A percentile compares a stretch with the other conserved stretches of the same genome.
Conservation (phyloP, 108 stramenopile genomes). For the Conticribra weissflogii region DNA sequence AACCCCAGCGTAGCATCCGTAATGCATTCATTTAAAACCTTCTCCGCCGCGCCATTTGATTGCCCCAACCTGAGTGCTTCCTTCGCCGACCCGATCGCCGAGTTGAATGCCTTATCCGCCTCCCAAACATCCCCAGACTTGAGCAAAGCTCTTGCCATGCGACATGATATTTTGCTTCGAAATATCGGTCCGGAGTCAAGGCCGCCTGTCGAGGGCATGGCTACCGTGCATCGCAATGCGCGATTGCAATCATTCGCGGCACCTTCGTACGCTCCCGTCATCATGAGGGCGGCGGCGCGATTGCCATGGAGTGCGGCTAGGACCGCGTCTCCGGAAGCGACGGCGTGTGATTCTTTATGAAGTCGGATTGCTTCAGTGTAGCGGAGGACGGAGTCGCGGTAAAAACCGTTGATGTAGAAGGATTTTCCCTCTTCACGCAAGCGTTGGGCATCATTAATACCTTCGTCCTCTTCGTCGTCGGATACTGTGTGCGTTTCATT, state of each 20-base stretch:
- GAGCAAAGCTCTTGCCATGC: constrained; percentile 64
- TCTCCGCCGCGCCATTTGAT: constrained; percentile 31
- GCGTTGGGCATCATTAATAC: constrained; percentile 29
- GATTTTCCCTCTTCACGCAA: constrained; percentile 69
- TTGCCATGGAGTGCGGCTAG: constrained; percentile 74
- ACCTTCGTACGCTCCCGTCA: constrained; percentile 72
- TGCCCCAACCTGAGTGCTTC: constrained; percentile 6
- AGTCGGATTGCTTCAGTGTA: constrained; percentile 66
- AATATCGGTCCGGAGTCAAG: constrained; percentile 51
- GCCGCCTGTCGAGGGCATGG: constrained; percentile 40
- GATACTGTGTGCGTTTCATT: no score
- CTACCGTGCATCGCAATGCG: constrained; percentile 49
- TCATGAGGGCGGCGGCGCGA: constrained; percentile 80
- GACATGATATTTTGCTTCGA: constrained; percentile 61
- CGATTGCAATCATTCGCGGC: constrained; percentile 63
- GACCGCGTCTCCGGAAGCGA: constrained; percentile 36
- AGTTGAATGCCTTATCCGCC: constrained; percentile 58
- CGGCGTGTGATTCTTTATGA: constrained; percentile 28
- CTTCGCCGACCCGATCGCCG: constrained; percentile 36
- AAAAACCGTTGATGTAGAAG: constrained; percentile 60
- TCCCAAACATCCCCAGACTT: constrained; percentile 66
- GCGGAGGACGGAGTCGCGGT: constrained; percentile 48
- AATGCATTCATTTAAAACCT: constrained; percentile 57
- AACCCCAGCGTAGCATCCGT: constrained; percentile 66
- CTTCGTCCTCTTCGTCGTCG: constrained; percentile 26